These are phyloP conservation scores for Phylloporus sp. DNA, from an alignment of 768 basidiomycete species.

Conservation along the genomic window DNA sequence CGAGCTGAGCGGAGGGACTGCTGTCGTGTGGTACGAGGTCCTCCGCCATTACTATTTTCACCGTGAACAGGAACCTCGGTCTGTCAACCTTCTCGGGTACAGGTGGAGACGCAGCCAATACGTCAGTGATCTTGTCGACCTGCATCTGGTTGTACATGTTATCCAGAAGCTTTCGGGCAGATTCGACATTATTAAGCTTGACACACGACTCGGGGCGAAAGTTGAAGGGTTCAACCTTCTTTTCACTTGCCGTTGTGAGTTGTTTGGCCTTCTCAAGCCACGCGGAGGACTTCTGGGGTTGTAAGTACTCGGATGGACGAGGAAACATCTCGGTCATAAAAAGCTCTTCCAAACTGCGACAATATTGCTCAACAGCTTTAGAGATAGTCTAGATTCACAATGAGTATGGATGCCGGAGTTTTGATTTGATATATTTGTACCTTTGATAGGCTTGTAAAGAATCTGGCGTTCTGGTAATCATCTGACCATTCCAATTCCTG, in stretches of 20 bases:
- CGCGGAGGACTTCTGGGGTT: slow-evolving; percentile 81
- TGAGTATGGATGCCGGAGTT: not conserved
- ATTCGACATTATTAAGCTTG: slow-evolving; percentile 96
- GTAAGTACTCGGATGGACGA: slow-evolving; percentile 67
- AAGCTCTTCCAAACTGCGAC: slow-evolving; percentile 75
- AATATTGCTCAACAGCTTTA: slow-evolving; percentile 90
- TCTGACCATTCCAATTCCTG: slow-evolving; percentile 92
- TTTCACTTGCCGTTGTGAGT: slow-evolving; percentile 73
- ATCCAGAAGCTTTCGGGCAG: slow-evolving; percentile 85
- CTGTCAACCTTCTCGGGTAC: slow-evolving; percentile 66
- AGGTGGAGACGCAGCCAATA: slow-evolving; percentile 55
- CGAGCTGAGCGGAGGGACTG: slow-evolving; percentile 72
- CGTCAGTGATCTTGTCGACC: slow-evolving; percentile 76
- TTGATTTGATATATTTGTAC: slow-evolving; percentile 35
- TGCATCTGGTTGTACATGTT: slow-evolving; percentile 91
- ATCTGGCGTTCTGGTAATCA: slow-evolving; percentile 80
- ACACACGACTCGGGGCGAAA: slow-evolving; percentile 93
- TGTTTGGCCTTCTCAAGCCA: slow-evolving; percentile 85
- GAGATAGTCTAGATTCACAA: slow-evolving; percentile 64
- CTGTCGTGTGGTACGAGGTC: slow-evolving; percentile 73
- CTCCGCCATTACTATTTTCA: slow-evolving; percentile 92
- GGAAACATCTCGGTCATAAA: slow-evolving; percentile 98
- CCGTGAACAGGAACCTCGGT: slow-evolving; percentile 79
- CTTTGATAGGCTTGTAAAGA: slow-evolving; percentile 85
- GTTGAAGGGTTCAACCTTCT: slow-evolving; percentile 92